Conservation (phyloP, 139 green algal species). For the Choricystis sp. region DNA sequence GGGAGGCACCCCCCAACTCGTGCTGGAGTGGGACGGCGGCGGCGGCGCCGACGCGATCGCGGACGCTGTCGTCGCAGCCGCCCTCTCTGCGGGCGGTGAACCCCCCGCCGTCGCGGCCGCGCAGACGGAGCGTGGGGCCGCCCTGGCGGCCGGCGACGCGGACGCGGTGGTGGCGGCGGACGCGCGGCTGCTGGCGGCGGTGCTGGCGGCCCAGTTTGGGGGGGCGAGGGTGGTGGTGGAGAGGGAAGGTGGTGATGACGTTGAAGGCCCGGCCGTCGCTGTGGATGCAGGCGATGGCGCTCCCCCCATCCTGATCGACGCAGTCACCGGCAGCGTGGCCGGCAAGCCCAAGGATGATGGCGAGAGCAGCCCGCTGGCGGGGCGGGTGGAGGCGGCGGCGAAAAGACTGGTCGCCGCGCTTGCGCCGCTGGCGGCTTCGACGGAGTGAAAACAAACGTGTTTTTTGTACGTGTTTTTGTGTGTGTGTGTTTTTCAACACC, state of each 20-base stretch:
- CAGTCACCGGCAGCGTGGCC: background rate
- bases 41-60: constrained; percentile 70
- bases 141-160: constrained; percentile 20
- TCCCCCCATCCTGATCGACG: too few species aligned
- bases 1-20: constrained; percentile 22
- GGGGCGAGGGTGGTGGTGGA: constrained; percentile 26
- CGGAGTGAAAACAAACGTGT: background rate
- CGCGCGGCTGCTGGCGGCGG: constrained; percentile 31
- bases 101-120: constrained; percentile 19
- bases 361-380: background rate
- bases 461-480: background rate
- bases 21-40: constrained; percentile 85
- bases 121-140: constrained; percentile 22
- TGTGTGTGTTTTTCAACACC: background rate
- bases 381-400: background rate
- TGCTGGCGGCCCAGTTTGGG: constrained; percentile 65
- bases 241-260: constrained; percentile 8
- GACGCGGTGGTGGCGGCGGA: constrained; percentile 31
- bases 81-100: constrained; percentile 50
- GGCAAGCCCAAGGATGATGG: background rate
- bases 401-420: background rate
- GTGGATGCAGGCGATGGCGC: too few species aligned
- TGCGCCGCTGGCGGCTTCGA: background rate
- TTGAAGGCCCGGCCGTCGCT: background rate
- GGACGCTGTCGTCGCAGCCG: constrained; percentile 76